A percentile compares a stretch with the other conserved stretches of the same genome.
Evolutionary conservation across 2,329 filamentous ascomycete species (phyloP).

Genomic region (Phyllosticta ampelicida): DNA sequence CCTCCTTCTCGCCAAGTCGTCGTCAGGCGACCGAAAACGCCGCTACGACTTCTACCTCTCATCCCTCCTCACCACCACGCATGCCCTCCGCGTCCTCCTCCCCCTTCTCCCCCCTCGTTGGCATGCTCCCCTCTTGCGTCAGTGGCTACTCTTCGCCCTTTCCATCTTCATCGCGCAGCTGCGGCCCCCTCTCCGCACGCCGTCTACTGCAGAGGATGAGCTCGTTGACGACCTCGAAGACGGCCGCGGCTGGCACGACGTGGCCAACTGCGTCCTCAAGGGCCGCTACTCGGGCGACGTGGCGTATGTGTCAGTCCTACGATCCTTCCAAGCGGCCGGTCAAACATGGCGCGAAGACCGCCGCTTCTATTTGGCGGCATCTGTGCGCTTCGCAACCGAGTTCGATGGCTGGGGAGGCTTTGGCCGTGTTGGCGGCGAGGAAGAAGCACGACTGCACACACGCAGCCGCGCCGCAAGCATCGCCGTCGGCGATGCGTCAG

Average conservation of each 20-base stretch:
- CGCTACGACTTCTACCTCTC: slow-evolving; percentile 75
- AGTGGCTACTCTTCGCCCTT: slow-evolving; percentile 84
- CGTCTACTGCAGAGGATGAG: neutral
- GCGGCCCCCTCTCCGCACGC: slow-evolving; percentile 41
- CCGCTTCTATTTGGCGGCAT: slow-evolving; percentile 54
- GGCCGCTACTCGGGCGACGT: slow-evolving; percentile 60
- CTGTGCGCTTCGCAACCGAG: slow-evolving; percentile 61
- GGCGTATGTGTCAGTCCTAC: slow-evolving; percentile 64
- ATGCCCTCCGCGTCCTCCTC: slow-evolving; percentile 78
- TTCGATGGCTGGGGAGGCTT: slow-evolving; percentile 58
- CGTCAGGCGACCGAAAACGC: slow-evolving; percentile 22
- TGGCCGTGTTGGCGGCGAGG: slow-evolving; percentile 13
- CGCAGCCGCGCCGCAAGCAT: slow-evolving; percentile 6
- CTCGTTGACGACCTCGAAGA: slow-evolving; percentile 53
- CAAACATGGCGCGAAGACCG: slow-evolving; percentile 63
- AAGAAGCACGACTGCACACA: slow-evolving; percentile 7
- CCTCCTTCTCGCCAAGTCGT: slow-evolving; percentile 50
- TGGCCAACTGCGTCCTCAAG: slow-evolving; percentile 58
- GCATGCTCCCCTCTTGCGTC: slow-evolving; percentile 62
- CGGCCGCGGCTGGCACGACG: slow-evolving; percentile 64
- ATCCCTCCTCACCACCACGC: slow-evolving; percentile 73
- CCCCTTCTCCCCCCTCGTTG: slow-evolving; percentile 63
- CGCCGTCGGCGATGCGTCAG: neutral
- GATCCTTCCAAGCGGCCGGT: slow-evolving; percentile 64
- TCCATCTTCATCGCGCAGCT: slow-evolving; percentile 66